phyloP scores from a whole-genome alignment of 495 filamentous ascomycete species.

The Tetracladium setigerum region DNA sequence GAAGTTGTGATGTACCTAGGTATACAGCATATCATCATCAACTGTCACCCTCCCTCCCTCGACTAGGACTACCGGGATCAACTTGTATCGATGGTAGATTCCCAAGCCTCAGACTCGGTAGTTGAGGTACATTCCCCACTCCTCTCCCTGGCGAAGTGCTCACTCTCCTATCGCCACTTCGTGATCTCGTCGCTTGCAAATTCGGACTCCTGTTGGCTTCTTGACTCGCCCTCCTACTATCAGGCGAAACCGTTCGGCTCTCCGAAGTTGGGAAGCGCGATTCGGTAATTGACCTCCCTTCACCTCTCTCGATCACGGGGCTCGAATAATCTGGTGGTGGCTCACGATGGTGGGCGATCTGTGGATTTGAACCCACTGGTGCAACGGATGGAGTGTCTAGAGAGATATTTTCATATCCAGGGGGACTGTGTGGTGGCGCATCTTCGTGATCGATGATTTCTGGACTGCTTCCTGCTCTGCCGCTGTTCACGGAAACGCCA shows the following conservation, averaged over 20 bases:
- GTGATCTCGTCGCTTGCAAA: slow-evolving; percentile 6
- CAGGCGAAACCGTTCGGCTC: slow-evolving; percentile 5
- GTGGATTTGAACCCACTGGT: neutral
- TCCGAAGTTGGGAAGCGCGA: slow-evolving; percentile 14
- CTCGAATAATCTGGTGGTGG: slow-evolving; percentile 44
- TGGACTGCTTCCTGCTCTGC: slow-evolving; percentile 21
- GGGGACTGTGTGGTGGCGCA: slow-evolving; percentile 37
- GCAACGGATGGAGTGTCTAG: slow-evolving; percentile 27
- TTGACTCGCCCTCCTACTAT: slow-evolving; percentile 2
- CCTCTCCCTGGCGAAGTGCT: slow-evolving; percentile 16
- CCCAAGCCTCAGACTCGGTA: slow-evolving; percentile 34
- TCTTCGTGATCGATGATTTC: slow-evolving; percentile 27
- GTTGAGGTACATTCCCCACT: slow-evolving; percentile 30
- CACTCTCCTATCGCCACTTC: slow-evolving; percentile 3
- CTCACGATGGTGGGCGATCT: slow-evolving; percentile 20
- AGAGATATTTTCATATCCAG: slow-evolving; percentile 48
- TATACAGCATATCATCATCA: neutral
- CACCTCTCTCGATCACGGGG: slow-evolving; percentile 22
- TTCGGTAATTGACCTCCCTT: slow-evolving; percentile 3
- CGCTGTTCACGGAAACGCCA: neutral
- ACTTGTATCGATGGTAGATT: slow-evolving; percentile 43
- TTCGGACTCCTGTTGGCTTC: slow-evolving; percentile 10
- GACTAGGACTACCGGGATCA: slow-evolving; percentile 30
- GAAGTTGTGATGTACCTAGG: neutral
- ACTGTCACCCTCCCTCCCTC: slow-evolving; percentile 2